Evolutionary conservation across 1,139 yeast species (phyloP).

Genomic region (Taphrina deformans): DNA sequence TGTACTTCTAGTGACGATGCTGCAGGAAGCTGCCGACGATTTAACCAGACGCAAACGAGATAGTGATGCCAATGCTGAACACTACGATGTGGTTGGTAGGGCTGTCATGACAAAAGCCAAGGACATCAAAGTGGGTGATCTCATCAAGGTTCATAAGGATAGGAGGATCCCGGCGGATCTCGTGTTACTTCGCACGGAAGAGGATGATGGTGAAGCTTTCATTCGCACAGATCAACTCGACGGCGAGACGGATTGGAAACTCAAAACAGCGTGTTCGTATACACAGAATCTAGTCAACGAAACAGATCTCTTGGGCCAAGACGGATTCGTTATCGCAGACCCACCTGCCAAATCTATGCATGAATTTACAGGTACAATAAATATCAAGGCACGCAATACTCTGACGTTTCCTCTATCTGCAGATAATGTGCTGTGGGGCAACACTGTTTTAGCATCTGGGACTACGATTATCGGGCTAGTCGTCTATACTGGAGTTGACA

Average conservation of each 20-base stretch:
- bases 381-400: background rate
- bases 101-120: constrained; percentile 56
- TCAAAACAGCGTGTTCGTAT: constrained; percentile 49
- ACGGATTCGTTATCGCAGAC: constrained; percentile 56
- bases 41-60: constrained; percentile 87
- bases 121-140: constrained; percentile 78
- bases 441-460: constrained; percentile 93
- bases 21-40: constrained; percentile 94
- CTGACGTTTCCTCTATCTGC: constrained; percentile 68
- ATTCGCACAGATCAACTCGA: constrained; percentile 96
- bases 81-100: constrained; percentile 64
- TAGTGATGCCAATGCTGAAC: constrained; percentile 79
- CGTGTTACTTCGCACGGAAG: constrained; percentile 80
- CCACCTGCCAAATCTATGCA: constrained; percentile 85
- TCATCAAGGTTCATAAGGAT: constrained; percentile 78
- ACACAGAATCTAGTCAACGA: constrained; percentile 21
- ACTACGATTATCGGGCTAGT: constrained; percentile 79
- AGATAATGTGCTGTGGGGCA: constrained; percentile 97
- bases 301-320: background rate
- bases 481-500: constrained; percentile 86
- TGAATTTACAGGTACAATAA: constrained; percentile 60
- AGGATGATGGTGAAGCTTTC: constrained; percentile 78
- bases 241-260: constrained; percentile 99
- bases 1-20: constrained; percentile 88
- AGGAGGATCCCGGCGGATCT: constrained; percentile 91